Base-by-base conservation (phyloP, 2,329 filamentous ascomycete genomes). In the Xylariaceae sp. region DNA sequence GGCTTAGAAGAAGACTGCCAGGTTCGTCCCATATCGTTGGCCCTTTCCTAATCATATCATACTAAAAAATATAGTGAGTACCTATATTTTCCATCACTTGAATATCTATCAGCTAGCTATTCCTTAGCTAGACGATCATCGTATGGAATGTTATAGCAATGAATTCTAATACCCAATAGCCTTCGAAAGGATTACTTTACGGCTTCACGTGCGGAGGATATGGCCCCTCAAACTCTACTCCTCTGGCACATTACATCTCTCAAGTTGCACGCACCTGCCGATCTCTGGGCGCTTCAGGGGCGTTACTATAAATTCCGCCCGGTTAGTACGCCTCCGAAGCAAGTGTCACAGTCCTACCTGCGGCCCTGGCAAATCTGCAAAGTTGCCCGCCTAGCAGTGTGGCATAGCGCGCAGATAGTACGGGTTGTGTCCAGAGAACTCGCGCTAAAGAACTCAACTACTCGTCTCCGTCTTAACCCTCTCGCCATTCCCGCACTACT, bases 401-500 rank as follows among this genome's bases (percentile, higher is more conserved):
- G 65, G 63, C 55, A 60, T 47, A 59, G 62, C 17, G 61, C 65
- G 12, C 65, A 65, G 12, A 61, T 68, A 14, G 60, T 63, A 33
- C 62, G 65, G 6, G 59, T 67, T 8, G 61, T 55, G 4, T 52
- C 48, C 1, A 33, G 14, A 28, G 56, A 60, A 41, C 28, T 53
- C 5, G 29, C 50, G 14, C 39, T 64, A 31, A 59, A 61, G n/a
- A 46, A 52, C 16, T 21, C 56, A 21, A 14, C 12, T 23, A n/a
- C 33, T 14, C 46, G 54, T 6, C 21, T 64, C 4, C 44, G 45
- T n/a, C 48, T 67, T 12, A 67, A 68, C 53, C 66, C 65, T 1
- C 52, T 67, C 2, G 58, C 63, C 2, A 56, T 62, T 16, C 62
- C 65, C 2, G 60, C 62, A 2, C 53, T 68, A 3, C 54, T 67